A percentile compares a stretch with the other conserved stretches of the same genome.
phyloP scores from a whole-genome alignment of 2,329 filamentous ascomycete species.

The Colletotrichum orchidophilum region DNA sequence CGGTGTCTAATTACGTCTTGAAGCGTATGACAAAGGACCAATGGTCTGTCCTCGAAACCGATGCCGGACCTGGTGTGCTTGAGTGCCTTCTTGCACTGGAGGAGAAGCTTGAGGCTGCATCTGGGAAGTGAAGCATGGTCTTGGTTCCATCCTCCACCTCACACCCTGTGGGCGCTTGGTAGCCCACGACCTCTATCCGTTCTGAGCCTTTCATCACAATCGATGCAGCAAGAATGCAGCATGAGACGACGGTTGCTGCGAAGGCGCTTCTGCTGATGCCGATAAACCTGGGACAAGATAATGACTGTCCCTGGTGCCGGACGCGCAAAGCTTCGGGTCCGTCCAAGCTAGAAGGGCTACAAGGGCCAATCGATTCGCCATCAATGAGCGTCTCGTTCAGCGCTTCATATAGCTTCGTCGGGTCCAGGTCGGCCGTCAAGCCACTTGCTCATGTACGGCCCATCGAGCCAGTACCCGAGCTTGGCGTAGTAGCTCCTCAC shows the following conservation, averaged over 20 bases:
- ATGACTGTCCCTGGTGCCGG: background rate
- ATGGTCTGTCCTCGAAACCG: conserved; percentile 58
- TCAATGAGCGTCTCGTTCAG: background rate
- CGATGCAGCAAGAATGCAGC: background rate
- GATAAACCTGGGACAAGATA: background rate
- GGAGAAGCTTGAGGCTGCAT: conserved; percentile 36
- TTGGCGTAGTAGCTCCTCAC: conserved; percentile 95
- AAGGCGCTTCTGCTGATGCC: background rate
- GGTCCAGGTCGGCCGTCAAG: conserved; percentile 55
- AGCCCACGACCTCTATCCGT: background rate
- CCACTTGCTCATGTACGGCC: conserved; percentile 82
- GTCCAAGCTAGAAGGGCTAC: background rate
- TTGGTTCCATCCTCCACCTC: background rate
- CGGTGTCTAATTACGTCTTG: conserved; percentile 83
- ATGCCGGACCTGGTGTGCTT: conserved; percentile 62
- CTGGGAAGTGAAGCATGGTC: background rate
- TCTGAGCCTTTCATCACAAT: background rate
- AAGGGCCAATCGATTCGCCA: background rate
- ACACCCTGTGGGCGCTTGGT: background rate
- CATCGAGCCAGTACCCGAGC: conserved; percentile 92
- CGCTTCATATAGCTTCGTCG: conserved; percentile 32
- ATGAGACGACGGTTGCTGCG: background rate
- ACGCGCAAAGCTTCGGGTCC: background rate
- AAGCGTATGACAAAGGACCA: conserved; percentile 68
- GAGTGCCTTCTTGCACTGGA: conserved; percentile 59